Percentiles rank a stretch among this genome's conserved stretches.
These are phyloP conservation scores for Candida pseudoviswanathii DNA, from an alignment of 1,139 yeast genomes.

Conservation along the genomic window DNA sequence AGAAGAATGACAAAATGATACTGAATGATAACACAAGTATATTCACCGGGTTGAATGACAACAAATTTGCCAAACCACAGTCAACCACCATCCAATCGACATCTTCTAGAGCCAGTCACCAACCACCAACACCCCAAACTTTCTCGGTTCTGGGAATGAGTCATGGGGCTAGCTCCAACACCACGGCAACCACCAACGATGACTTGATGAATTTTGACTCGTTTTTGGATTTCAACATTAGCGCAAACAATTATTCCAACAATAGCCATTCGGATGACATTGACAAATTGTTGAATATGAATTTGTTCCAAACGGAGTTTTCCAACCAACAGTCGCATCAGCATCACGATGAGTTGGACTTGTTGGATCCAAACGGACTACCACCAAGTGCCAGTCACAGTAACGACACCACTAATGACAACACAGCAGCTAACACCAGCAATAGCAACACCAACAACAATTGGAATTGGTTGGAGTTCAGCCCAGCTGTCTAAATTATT, in stretches of 20 bases:
- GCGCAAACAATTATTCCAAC: conserved; percentile 3
- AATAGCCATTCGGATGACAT: conserved; percentile 35
- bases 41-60: conserved; percentile 23
- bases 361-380: conserved; percentile 14
- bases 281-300: conserved; percentile 43
- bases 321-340: conserved; percentile 19
- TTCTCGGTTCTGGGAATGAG: not conserved
- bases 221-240: conserved; percentile 15
- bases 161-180: conserved; percentile 10
- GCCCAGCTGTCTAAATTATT: conserved; percentile 15
- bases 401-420: not conserved
- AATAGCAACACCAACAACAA: conserved; percentile 16
- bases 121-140: not conserved
- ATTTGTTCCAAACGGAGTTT: conserved; percentile 40
- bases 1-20: conserved; percentile 22
- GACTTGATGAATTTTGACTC: conserved; percentile 17
- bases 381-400: conserved; percentile 9
- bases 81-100: not conserved
- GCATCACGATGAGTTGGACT: conserved; percentile 16
- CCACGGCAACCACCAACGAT: conserved; percentile 6
- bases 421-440: conserved; percentile 8
- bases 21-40: conserved; percentile 27
- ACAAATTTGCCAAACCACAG: conserved; percentile 1
- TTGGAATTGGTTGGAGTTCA: conserved; percentile 38
- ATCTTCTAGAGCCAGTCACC: not conserved